Evolutionary conservation across 2,329 filamentous ascomycete species (phyloP), one percentile per base, ranked within the genome.

Genomic region (Penicillium sp.): DNA sequence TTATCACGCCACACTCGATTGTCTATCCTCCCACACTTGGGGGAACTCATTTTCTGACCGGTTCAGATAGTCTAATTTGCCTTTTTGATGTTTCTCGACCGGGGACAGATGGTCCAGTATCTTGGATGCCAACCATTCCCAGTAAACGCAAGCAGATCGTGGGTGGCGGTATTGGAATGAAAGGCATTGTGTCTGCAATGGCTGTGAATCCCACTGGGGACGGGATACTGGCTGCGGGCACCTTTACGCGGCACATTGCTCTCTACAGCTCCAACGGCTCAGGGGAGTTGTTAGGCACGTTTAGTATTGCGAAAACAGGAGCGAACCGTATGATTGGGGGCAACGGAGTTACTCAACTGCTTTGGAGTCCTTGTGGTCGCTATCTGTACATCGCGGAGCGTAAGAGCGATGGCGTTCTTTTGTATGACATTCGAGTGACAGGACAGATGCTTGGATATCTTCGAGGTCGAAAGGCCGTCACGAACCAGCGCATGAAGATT

Each of bases 371-470:
- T 0, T 74, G 73, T 55, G 76, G 74, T 1, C 66, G 62, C 29
- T 82, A 81, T 52, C 55, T 82, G 4, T 75, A 76, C 46, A 68
- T 79, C 12, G 72, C 69, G 0, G 78, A 81, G 52, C 66, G 78
- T 13, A 68, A 69, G 40, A 75, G 75, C 37, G 69, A 77, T 46
- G 70, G 67, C 1, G 60, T 80, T 1, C 59, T 75, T 30, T 62
- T 81, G 8, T 81, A 76, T 52, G 79, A 82, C 51, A 70, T 79
- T 16, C 68, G 79, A 11, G 69, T 71, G n/a, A 71, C 70, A 1
- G 67, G 69, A 0, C 65, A 71, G 37, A 55, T 72, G 16, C 56
- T 82, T 3, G 69, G 68, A 1, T 73, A 70, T 57, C 61, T 79
- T 31, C 56, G 62, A 32, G 67, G 68, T 12, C 63, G 70, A 30